Percentiles rank a stretch among this genome's conserved stretches.
phyloP scores from a whole-genome alignment of 108 stramenopile genomes.

The Cyclotella sp. region DNA sequence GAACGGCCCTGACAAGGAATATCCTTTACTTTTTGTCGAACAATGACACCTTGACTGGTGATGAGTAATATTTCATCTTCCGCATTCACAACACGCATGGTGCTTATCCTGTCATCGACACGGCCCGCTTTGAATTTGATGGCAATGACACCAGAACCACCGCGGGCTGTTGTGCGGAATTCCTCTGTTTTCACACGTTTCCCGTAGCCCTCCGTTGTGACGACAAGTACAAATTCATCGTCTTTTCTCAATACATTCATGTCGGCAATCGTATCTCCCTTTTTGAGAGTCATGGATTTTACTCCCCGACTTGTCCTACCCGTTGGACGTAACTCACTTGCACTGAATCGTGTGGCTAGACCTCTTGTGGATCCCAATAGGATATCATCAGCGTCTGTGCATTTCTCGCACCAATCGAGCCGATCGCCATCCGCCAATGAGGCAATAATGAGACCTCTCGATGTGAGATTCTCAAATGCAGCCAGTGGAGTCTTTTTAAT shows the following conservation, averaged over 20 bases:
- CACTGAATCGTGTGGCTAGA: constrained; percentile 78
- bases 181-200: constrained; percentile 85
- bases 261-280: constrained; percentile 86
- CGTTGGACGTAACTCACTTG: constrained; percentile 75
- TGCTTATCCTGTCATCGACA: constrained; percentile 69
- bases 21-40: constrained; percentile 80
- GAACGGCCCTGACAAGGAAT: constrained; percentile 83
- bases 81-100: constrained; percentile 80
- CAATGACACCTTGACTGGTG: constrained; percentile 91
- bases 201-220: constrained; percentile 90
- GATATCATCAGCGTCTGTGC: constrained; percentile 83
- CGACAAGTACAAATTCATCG: constrained; percentile 72
- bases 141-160: constrained; percentile 87
- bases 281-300: constrained; percentile 85
- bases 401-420: constrained; percentile 86
- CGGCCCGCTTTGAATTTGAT: constrained; percentile 86
- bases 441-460: constrained; percentile 90
- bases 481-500: constrained; percentile 94
- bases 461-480: constrained; percentile 87
- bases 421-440: constrained; percentile 87
- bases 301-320: constrained; percentile 88
- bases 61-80: constrained; percentile 91
- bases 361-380: constrained; percentile 84
- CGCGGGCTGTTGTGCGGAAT: constrained; percentile 79
- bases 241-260: constrained; percentile 74